Evolutionary conservation across 2,329 filamentous ascomycete genomes (phyloP).

Genomic region (Teratosphaeria nubilosa): DNA sequence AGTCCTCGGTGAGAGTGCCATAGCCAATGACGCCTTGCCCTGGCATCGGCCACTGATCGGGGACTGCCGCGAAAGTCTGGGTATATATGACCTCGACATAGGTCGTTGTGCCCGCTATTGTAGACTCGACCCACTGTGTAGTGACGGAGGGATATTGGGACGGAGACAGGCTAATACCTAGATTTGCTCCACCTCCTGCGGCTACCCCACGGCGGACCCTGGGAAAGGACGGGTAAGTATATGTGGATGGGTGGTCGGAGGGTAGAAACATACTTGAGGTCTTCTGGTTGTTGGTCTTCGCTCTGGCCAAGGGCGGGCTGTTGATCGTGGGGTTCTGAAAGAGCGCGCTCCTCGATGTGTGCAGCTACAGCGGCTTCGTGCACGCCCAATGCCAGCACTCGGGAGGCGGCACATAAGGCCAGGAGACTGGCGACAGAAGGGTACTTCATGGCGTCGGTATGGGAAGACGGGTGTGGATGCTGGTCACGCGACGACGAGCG

Average conservation of each 20-base stretch:
- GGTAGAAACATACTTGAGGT: background rate
- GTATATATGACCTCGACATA: slow-evolving; percentile 20
- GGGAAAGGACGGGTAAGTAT: background rate
- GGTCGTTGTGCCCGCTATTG: slow-evolving; percentile 9
- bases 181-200: background rate
- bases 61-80: slow-evolving; percentile 21
- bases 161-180: background rate
- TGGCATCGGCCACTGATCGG: slow-evolving; percentile 18
- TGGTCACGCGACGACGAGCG: background rate
- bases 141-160: slow-evolving; percentile 14
- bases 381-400: background rate
- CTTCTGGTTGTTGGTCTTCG: background rate
- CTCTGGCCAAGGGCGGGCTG: background rate
- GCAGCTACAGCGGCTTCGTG: background rate
- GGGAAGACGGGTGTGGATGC: background rate
- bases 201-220: background rate
- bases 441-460: background rate
- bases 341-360: background rate
- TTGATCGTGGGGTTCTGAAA: background rate
- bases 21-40: slow-evolving; percentile 18
- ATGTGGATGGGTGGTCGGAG: background rate
- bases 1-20: slow-evolving; percentile 13
- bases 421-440: background rate
- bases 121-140: slow-evolving; percentile 13
- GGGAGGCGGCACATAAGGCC: background rate